Percentiles rank a stretch among this genome's conserved stretches.
Evolutionary conservation across 768 basidiomycete genomes (phyloP).

Genomic region (Gymnopilus dilepis): DNA sequence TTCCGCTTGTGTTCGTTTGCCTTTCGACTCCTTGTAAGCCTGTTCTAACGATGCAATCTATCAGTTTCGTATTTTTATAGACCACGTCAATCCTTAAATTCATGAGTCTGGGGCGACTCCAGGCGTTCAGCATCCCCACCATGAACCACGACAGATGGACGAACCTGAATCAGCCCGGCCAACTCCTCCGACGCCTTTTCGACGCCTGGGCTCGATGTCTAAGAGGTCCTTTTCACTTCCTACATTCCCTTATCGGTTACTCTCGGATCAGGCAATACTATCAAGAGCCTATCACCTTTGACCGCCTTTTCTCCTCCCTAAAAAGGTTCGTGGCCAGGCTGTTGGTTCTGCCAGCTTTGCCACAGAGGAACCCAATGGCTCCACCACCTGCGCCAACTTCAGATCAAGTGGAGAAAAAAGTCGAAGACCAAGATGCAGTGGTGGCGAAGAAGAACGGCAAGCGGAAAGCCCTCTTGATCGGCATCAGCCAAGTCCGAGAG

Average conservation of each 20-base stretch:
- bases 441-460: not conserved
- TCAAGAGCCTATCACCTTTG: not conserved
- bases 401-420: not conserved
- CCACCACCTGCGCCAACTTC: not conserved
- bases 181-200: not conserved
- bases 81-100: not conserved
- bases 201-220: not conserved
- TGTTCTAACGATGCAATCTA: not conserved
- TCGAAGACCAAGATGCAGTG: not conserved
- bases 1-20: too few relatives aligned
- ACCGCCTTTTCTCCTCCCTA: not conserved
- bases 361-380: not conserved
- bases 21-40: too few relatives aligned
- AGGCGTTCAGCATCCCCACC: not conserved
- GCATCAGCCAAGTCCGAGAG: slow-evolving; percentile 8
- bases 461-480: slow-evolving; percentile 21
- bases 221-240: not conserved
- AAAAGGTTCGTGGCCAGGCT: not conserved
- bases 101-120: not conserved
- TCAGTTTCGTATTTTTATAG: slow-evolving; percentile 1
- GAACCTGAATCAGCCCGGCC: not conserved
- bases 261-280: not conserved
- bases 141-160: not conserved
- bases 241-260: not conserved
- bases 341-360: slow-evolving; percentile 1